Evolutionary conservation across 1,284 basidiomycete species (phyloP).

Genomic region (Pterulicium gracile): DNA sequence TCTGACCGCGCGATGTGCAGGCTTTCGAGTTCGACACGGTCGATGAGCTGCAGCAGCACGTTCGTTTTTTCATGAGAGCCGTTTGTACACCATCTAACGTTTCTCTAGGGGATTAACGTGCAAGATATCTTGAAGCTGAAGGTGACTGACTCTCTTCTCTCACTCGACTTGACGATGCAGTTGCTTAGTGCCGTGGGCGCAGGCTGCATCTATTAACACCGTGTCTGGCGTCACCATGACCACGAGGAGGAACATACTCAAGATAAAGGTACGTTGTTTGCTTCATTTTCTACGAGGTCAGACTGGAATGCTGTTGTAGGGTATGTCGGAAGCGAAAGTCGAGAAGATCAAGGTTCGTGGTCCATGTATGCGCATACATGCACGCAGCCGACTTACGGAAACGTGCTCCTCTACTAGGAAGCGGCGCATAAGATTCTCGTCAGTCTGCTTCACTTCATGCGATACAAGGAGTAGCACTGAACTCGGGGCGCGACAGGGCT

Average conservation of each 20-base stretch:
- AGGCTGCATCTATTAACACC: slow-evolving; percentile 69
- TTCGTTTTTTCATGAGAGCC: slow-evolving; percentile 31
- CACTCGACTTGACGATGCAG: slow-evolving; percentile 1
- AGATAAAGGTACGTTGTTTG: slow-evolving; percentile 65
- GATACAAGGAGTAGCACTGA: too few species aligned
- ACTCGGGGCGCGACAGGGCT: slow-evolving; percentile 68
- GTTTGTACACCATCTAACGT: too few species aligned
- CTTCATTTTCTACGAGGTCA: slow-evolving; percentile 10
- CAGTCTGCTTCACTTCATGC: too few species aligned
- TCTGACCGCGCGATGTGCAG: slow-evolving; percentile 20
- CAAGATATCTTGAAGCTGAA: slow-evolving; percentile 92
- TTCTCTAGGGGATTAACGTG: slow-evolving; percentile 76
- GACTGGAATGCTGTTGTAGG: slow-evolving; percentile 29
- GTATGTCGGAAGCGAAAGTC: slow-evolving; percentile 86
- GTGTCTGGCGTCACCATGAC: slow-evolving; percentile 80
- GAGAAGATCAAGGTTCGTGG: slow-evolving; percentile 89
- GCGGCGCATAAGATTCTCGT: slow-evolving; percentile 79
- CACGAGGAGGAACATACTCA: slow-evolving; percentile 76
- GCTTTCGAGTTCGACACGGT: slow-evolving; percentile 63
- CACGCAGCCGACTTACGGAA: background rate
- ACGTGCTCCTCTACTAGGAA: slow-evolving; percentile 40
- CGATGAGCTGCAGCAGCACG: slow-evolving; percentile 84
- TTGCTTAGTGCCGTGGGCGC: slow-evolving; percentile 8
- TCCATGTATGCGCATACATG: too few species aligned
- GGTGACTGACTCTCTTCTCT: slow-evolving; percentile 26